Evolutionary conservation across 1,139 yeast species (phyloP).

Genomic region (Blastobotrys proliferans): DNA sequence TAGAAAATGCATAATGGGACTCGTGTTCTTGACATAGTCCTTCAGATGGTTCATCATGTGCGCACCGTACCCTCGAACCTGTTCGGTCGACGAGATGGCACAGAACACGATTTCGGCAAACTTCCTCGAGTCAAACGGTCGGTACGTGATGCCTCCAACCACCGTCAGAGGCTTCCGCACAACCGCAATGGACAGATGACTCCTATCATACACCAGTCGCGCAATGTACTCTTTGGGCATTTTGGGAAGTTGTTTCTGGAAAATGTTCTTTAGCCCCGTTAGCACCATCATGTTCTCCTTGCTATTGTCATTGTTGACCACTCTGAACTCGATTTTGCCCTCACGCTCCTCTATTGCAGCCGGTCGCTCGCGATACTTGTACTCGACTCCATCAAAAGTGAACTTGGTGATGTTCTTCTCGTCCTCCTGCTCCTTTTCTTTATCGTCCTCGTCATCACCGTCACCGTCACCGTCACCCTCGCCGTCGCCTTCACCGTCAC

Average conservation of each 20-base stretch:
- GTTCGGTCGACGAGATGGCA: constrained; percentile 96
- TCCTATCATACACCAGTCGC: constrained; percentile 86
- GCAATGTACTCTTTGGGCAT: constrained; percentile 98
- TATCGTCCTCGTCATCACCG: constrained; percentile 26
- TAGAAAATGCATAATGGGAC: constrained; percentile 79
- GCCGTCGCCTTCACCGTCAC: constrained; percentile 24
- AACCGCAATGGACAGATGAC: constrained; percentile 94
- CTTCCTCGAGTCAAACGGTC: constrained; percentile 85
- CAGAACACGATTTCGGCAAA: constrained; percentile 98
- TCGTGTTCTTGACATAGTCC: constrained; percentile 88
- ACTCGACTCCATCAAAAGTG: constrained; percentile 71
- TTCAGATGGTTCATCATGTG: constrained; percentile 96
- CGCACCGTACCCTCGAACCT: constrained; percentile 97
- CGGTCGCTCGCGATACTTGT: constrained; percentile 86
- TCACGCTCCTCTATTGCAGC: constrained; percentile 91
- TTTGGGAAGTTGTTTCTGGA: constrained; percentile 95
- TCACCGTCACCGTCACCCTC: constrained; percentile 27
- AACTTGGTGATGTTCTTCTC: constrained; percentile 42
- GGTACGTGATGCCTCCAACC: constrained; percentile 95
- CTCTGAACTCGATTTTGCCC: constrained; percentile 89
- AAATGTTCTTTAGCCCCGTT: constrained; percentile 92
- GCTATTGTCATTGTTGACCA: constrained; percentile 90
- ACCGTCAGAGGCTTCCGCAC: constrained; percentile 89
- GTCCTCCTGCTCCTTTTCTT: constrained; percentile 28
- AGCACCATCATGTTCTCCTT: constrained; percentile 83